These are phyloP conservation scores for Fusarium nygamai DNA, from an alignment of 2,329 filamentous ascomycete genomes.

Conservation along the genomic window DNA sequence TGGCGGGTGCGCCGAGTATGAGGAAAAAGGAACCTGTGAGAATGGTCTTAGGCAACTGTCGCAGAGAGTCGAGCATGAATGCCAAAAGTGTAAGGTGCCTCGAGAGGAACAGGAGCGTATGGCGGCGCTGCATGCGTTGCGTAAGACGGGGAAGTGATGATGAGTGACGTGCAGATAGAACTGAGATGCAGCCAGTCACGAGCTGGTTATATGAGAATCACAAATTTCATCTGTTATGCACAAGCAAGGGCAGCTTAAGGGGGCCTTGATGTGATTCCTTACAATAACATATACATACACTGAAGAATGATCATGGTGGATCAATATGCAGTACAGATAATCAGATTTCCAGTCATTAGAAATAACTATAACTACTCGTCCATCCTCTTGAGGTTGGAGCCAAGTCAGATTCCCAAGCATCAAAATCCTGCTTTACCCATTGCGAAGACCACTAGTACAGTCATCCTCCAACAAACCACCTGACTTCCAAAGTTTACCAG, in stretches of 20 bases:
- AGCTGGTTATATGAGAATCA: too few relatives aligned
- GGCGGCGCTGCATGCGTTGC: neutral
- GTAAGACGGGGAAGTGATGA: too few relatives aligned
- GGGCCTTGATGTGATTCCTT: neutral
- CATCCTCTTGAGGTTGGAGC: accelerated
- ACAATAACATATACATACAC: accelerated
- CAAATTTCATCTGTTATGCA: too few relatives aligned
- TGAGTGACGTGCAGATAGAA: too few relatives aligned
- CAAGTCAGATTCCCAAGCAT: too few relatives aligned
- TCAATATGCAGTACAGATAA: accelerated
- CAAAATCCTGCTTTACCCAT: too few relatives aligned
- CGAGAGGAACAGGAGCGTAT: neutral
- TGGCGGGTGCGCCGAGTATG: neutral
- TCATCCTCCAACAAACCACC: too few relatives aligned
- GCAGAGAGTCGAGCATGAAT: neutral
- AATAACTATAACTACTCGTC: neutral
- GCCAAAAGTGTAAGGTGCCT: too few relatives aligned
- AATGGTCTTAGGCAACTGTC: neutral
- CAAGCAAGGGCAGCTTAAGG: neutral
- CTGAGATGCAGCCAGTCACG: neutral
- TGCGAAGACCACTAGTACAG: neutral
- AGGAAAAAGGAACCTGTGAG: neutral
- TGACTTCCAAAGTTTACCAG: accelerated
- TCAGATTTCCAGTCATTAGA: too few relatives aligned
- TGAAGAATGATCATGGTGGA: accelerated